phyloP scores from a whole-genome alignment of 2,329 filamentous ascomycete genomes.

The Lachnellula hyalina region DNA sequence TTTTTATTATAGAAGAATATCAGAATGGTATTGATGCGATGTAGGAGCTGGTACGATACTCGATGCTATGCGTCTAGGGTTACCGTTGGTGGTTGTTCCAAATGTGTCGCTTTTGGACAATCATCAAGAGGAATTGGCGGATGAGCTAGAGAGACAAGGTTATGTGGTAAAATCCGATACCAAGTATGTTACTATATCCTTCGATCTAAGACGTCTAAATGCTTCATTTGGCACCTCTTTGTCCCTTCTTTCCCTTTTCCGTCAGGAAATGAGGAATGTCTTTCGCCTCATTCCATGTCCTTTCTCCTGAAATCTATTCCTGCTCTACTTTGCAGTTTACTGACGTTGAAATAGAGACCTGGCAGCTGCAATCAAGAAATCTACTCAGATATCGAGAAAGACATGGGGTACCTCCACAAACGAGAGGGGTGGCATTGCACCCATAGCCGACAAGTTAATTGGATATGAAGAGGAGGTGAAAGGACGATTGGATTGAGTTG shows the following conservation, averaged over 20 bases:
- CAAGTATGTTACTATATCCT: slow-evolving; percentile 13
- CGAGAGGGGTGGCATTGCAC: slow-evolving; percentile 13
- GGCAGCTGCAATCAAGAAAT: slow-evolving; percentile 17
- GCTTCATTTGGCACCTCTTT: not conserved
- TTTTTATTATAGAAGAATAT: not conserved
- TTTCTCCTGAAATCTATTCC: no score
- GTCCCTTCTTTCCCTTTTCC: not conserved
- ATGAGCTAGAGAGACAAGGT: slow-evolving; percentile 65
- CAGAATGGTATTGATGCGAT: not conserved
- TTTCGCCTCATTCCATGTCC: not conserved
- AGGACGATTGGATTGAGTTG: slow-evolving; percentile 16
- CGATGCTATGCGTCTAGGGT: slow-evolving; percentile 67
- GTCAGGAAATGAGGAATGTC: not conserved
- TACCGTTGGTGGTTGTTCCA: slow-evolving; percentile 83
- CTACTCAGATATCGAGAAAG: slow-evolving; percentile 15
- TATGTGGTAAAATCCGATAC: slow-evolving; percentile 54
- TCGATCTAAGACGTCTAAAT: not conserved
- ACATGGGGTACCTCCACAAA: slow-evolving; percentile 16
- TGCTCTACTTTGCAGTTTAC: not conserved
- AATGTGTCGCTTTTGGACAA: slow-evolving; percentile 80
- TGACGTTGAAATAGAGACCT: slow-evolving; percentile 14
- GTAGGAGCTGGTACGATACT: slow-evolving; percentile 85
- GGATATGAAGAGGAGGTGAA: slow-evolving; percentile 25
- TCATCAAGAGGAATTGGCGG: slow-evolving; percentile 83
- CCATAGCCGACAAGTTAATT: slow-evolving; percentile 20